Evolutionary conservation across 192 early-diverging fungal genomes (phyloP), one percentile per base, ranked within the genome.

Genomic region (Irineochytrium annulatum): DNA sequence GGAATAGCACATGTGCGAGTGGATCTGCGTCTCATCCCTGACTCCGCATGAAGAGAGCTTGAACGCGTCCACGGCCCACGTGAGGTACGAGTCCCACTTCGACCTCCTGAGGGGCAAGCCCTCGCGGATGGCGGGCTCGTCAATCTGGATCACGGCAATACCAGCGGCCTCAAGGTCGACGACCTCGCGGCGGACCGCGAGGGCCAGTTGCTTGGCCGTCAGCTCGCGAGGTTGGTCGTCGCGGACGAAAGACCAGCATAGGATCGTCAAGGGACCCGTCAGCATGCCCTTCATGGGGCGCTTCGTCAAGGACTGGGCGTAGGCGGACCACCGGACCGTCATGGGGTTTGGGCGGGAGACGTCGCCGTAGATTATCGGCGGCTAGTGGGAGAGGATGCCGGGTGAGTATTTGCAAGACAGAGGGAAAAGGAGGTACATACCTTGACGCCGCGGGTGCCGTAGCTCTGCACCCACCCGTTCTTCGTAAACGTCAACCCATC

Each of bases 241-340:
- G 75, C 95, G 93, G 52, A 96, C 91, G 73, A 98, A 98, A 24
- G 95, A 98, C 95, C 95, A 98, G 77, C 92, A 87, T 66, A 97
- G 86, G 73, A 94, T 95, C 61, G 95, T 98, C 43, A 98, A 88
- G 26, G 95, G 95, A 28, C 95, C 95, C 31, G 95, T 98, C 53
- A 98, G 87, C 95, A 98, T 98, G 68, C 94, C 95, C 86, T 98
- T 98, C 89, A 98, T 87, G 56, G 92, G 91, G 70, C 88, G 87
- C 34, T 63, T 69, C 77, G 93, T 96, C 60, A 92, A 79, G 34
- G 84, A 82, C 79, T 98, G 93, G 45, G 95, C 90, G 62, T 91
- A 96, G 58, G 67, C 73, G 20, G 86, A 85, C 78, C 86, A 83
- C 30, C 83, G 84, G 59, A 97, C 88, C 24, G 95, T 98, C 93